Evolutionary conservation across 352 stramenopile genomes (phyloP), one percentile per base, ranked within the genome.

Genomic region (Peronospora destructor): DNA sequence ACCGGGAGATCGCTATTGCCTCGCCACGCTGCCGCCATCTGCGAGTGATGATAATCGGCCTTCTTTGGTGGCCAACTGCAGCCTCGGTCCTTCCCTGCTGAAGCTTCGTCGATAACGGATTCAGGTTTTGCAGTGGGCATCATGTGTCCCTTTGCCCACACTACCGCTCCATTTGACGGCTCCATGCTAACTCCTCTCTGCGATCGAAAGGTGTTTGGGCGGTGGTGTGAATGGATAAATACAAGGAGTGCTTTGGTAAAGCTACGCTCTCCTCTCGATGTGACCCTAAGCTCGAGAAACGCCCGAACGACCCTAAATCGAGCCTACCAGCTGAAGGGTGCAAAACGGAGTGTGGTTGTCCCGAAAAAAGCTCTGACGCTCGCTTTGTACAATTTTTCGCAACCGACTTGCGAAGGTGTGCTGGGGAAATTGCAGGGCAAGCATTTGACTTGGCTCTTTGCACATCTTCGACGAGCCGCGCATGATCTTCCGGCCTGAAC

Each of bases 121-220:
- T 64, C 54, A 56, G 64, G 38, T 57, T 64, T 53, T n/a, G 49
- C 21, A 47, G 26, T 64, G 54, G 57, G 32, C 19, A 30, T 26
- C 35, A 45, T 6, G 9, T 32, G 25, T 35, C 33, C 28, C 12
- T 53, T 17, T 29, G 43, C n/a, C 55, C 55, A 65, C 43, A 56
- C 19, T 49, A 43, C 54, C 37, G 44, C 57, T 63, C 53, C 48
- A 25, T 8, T 34, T 12, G 40, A 45, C 16, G 36, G 32, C 47
- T 66, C 53, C 61, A 70, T 70, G 38, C 25, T 39, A 49, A 53
- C 43, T 63, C 48, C 56, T 44, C 14, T 66, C 57, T 70, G 61
- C 57, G 52, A 70, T 64, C 61, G 56, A 69, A 58, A 56, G 60
- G 56, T 19, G 50, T 68, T 34, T 38, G 45, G 32, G 30, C 28